A percentile compares a stretch with the other conserved stretches of the same genome.
These are phyloP conservation scores for Solanum rostratum DNA, from an alignment of 257 asterid species.

Conservation along the genomic window DNA sequence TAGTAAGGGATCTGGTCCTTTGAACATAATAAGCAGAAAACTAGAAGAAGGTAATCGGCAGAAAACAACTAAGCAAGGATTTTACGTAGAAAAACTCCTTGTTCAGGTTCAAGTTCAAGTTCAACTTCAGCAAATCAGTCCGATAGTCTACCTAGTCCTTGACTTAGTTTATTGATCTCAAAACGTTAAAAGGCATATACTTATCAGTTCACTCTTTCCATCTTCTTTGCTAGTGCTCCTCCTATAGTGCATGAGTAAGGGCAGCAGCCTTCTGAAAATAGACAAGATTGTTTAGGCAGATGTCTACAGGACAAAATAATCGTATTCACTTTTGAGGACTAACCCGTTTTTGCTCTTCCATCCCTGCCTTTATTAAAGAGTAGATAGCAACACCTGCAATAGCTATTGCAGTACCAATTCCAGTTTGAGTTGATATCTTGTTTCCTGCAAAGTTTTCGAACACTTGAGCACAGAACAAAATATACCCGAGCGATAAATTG, in stretches of 20 bases:
- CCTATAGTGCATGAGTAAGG: background rate
- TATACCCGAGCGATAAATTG: background rate
- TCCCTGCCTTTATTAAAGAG: constrained; percentile 86
- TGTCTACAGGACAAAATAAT: background rate
- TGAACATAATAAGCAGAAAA: too few species aligned
- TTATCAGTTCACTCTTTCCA: background rate
- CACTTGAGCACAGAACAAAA: background rate
- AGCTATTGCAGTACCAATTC: constrained; percentile 86
- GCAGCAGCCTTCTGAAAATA: background rate
- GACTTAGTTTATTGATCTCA: too few species aligned
- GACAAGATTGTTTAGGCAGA: background rate
- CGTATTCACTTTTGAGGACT: constrained; percentile 9
- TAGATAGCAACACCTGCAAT: constrained; percentile 90
- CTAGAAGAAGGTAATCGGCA: too few species aligned
- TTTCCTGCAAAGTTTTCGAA: constrained; percentile 38
- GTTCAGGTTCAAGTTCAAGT: too few species aligned
- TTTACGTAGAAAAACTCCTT: too few species aligned
- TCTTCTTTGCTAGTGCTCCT: background rate
- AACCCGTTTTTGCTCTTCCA: constrained; percentile 96
- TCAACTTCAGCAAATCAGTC: too few species aligned
- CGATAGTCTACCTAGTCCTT: too few species aligned
- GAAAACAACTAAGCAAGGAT: too few species aligned
- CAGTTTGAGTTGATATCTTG: constrained; percentile 91
- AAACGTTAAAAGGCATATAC: too few species aligned
- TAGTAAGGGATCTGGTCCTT: too few species aligned